Base-by-base conservation (phyloP, 345 rosid species). In the Durio zibethinus region DNA sequence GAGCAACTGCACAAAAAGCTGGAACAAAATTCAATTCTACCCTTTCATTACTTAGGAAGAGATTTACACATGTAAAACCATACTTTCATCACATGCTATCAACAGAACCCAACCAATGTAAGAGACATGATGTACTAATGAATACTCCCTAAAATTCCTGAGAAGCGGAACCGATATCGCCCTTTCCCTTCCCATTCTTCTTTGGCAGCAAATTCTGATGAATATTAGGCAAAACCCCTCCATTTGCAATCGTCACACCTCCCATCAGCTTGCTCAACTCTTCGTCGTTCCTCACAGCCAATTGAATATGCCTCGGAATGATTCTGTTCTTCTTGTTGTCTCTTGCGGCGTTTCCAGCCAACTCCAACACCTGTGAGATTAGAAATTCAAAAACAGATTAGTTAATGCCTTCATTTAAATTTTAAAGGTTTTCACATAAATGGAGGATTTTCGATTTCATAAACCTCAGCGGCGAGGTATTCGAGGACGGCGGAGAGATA, bases 381-480 rank as follows among this genome's bases (percentile, higher is more conserved):
- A 20, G 21, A 43, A 29, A 67, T 0, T 4, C 10, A 61, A 1
- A 42, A 56, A 2, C 72, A 0, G 47, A 83, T 50, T 21, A 79
- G 10, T 54, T 14, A 15, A 38, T 1, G 10, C 15, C 29, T 31
- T 43, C 25, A 10, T 18, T 18, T 12, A 7, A 61, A 31, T 47
- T 43, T 15, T 7, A 4, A 42, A 18, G 23, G 35, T 8, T 15
- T 31, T 6, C 25, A 40, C 11, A 7, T 16, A 18, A 4, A 29
- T 8, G 14, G 47, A 16, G 11, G 2, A 2, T 0, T 16, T 1
- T 3, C 20, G 0, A 2, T 15, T 10, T 5, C 0, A 16, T 62
- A 0, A 54, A 90, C 96, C 93, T 91, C 96, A 18, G 96, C 96
- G 29, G 93, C 96, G n/a, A 91, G 96, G 72, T 91, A 91, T 52